Evolutionary conservation across 192 early-diverging fungal genomes (phyloP).

Genomic region (Backusella tuberculispora): DNA sequence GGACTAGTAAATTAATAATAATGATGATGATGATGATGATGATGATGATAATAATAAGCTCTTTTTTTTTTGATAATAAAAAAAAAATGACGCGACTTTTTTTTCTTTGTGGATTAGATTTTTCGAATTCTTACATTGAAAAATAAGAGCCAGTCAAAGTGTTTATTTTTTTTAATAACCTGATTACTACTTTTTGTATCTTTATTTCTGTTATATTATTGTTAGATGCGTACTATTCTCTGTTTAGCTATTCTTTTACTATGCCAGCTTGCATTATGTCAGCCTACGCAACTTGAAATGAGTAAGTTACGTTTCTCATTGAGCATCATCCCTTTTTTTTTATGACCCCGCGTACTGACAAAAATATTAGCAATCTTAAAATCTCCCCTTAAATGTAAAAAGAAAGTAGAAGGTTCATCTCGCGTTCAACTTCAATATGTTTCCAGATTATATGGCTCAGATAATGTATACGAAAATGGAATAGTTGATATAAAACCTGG

Average conservation of each 20-base stretch:
- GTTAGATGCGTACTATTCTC: background rate
- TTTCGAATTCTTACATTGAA: too few relatives aligned
- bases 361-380: background rate
- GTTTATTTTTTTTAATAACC: too few relatives aligned
- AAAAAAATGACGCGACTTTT: too few relatives aligned
- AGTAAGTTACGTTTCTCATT: background rate
- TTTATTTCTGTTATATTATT: background rate
- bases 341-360: background rate
- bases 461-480: background rate
- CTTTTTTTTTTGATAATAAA: too few relatives aligned
- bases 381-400: background rate
- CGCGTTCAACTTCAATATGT: background rate
- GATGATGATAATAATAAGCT: too few relatives aligned
- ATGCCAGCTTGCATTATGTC: background rate
- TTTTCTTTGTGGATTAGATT: too few relatives aligned
- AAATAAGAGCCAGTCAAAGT: too few relatives aligned
- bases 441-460: background rate
- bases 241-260: background rate
- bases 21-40: too few relatives aligned
- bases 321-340: background rate
- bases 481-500: background rate
- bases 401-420: constrained; percentile 8
- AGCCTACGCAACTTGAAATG: background rate
- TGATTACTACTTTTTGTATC: too few relatives aligned
- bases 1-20: too few relatives aligned